phyloP scores from a whole-genome alignment of 352 stramenopile species.

The Pythium dissotocum region DNA sequence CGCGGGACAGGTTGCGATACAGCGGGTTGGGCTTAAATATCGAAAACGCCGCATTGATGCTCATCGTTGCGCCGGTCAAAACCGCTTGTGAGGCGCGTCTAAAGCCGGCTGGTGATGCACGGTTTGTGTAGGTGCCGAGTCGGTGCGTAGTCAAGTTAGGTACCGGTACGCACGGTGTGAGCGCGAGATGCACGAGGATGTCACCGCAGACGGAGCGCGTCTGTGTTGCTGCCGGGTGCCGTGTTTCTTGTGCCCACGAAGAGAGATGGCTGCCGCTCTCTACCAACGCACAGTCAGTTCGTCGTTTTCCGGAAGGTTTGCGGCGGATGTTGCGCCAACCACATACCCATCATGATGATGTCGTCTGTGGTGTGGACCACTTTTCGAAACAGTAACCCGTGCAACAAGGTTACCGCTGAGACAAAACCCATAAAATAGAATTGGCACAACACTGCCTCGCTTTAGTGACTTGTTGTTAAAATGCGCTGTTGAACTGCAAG shows the following conservation, averaged over 20 bases:
- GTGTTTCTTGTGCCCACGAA: constrained; percentile 5
- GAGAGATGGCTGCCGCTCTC: constrained; percentile 1
- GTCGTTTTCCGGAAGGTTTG: neutral
- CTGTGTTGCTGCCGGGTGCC: constrained; percentile 2
- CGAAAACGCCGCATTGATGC: constrained; percentile 31
- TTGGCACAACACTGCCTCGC: neutral
- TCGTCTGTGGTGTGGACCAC: neutral
- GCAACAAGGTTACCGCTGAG: neutral
- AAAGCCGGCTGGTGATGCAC: neutral
- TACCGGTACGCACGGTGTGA: neutral
- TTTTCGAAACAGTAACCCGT: neutral
- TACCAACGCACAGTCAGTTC: constrained; percentile 6
- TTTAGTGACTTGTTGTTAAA: neutral
- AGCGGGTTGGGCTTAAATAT: constrained; percentile 29
- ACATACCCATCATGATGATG: neutral
- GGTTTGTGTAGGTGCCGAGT: neutral
- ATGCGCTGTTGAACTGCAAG: neutral
- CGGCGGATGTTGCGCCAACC: constrained; percentile 5
- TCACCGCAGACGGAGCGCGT: neutral
- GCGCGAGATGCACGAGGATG: neutral
- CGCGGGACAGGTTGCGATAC: constrained; percentile 22
- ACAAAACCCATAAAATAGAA: constrained; percentile 1
- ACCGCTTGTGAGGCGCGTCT: neutral
- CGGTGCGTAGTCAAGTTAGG: too few species aligned
- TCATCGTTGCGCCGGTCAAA: constrained; percentile 13